Evolutionary conservation across 352 stramenopile genomes (phyloP).

Genomic region (Phytophthora meadii): DNA sequence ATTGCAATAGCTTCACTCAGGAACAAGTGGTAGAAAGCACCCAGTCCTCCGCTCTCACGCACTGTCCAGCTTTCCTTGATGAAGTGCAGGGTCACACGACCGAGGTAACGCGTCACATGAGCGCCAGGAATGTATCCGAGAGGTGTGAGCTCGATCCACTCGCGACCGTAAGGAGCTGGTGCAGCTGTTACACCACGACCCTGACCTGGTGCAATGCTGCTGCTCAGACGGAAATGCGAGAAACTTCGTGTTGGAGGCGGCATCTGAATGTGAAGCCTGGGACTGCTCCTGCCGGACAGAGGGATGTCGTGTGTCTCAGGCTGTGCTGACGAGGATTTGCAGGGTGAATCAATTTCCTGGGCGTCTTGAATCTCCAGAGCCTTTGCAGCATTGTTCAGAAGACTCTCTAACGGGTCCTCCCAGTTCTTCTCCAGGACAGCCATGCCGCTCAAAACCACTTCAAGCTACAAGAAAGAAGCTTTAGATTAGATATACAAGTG

Average conservation of each 20-base stretch:
- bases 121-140: constrained; percentile 80
- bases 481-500: constrained; percentile 1
- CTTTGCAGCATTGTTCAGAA: constrained; percentile 54
- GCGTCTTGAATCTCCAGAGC: constrained; percentile 46
- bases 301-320: constrained; percentile 45
- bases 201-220: constrained; percentile 19
- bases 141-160: constrained; percentile 88
- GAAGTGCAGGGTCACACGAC: constrained; percentile 89
- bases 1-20: constrained; percentile 89
- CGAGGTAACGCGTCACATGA: constrained; percentile 79
- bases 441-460: constrained; percentile 88
- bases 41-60: constrained; percentile 83
- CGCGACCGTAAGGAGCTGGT: constrained; percentile 51
- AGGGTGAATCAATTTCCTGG: constrained; percentile 16
- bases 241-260: constrained; percentile 45
- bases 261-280: constrained; percentile 53
- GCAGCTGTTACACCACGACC: constrained; percentile 4
- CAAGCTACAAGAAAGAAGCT: constrained; percentile 59
- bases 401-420: constrained; percentile 53
- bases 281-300: constrained; percentile 41
- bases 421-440: constrained; percentile 64
- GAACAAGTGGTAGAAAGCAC: constrained; percentile 90
- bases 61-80: constrained; percentile 93
- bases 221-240: constrained; percentile 40
- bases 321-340: constrained; percentile 19